These are phyloP conservation scores for Microbotryum lychnidis-dioicae DNA, from an alignment of 1,284 basidiomycete genomes.

Conservation along the genomic window DNA sequence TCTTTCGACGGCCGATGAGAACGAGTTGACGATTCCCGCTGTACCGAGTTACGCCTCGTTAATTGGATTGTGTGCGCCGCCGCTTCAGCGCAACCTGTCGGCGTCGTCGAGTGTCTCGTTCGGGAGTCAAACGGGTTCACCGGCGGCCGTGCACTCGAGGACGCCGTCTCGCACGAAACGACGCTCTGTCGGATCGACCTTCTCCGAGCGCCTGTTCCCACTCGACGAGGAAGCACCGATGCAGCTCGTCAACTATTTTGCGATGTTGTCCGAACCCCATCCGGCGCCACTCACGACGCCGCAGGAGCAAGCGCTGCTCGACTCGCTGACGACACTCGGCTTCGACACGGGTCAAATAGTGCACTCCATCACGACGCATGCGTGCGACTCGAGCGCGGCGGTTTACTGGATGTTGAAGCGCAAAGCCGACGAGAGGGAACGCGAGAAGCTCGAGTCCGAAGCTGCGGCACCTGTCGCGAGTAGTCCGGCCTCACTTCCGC, in stretches of 20 bases:
- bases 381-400: conserved; percentile 84
- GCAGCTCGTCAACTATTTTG: conserved; percentile 52
- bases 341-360: conserved; percentile 91
- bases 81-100: conserved; percentile 19
- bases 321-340: conserved; percentile 64
- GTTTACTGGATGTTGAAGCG: conserved; percentile 92
- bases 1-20: neutral
- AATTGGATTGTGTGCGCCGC: conserved; percentile 21
- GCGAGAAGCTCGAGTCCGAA: conserved; percentile 10
- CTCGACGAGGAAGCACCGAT: conserved; percentile 31
- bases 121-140: neutral
- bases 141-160: conserved; percentile 47
- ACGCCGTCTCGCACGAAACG: conserved; percentile 92
- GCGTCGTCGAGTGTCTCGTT: conserved; percentile 3
- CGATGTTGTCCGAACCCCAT: conserved; percentile 58
- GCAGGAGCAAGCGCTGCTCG: conserved; percentile 70
- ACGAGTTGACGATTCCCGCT: neutral
- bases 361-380: conserved; percentile 81
- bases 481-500: neutral
- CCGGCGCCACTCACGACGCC: conserved; percentile 78
- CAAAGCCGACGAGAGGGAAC: conserved; percentile 37
- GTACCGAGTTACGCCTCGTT: neutral
- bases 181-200: conserved; percentile 76
- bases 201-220: conserved; percentile 43
- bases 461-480: neutral